These are phyloP conservation scores for Warburgia ugandensis DNA, from an alignment of 164 flowering plant genomes.

Conservation along the genomic window DNA sequence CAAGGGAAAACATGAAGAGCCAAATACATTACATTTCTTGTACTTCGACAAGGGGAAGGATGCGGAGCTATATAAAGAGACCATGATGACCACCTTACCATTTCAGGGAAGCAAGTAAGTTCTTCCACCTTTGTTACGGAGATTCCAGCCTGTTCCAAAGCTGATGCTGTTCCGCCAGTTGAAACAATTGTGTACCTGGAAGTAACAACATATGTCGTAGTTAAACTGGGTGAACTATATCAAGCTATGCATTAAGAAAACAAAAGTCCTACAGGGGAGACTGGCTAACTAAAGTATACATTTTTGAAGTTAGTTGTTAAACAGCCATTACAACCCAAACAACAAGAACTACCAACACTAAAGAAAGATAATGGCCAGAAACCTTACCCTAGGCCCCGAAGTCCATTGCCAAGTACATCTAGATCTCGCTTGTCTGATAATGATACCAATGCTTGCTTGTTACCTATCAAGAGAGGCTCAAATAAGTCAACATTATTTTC, in stretches of 20 bases:
- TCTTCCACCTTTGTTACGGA: slow-evolving; percentile 90
- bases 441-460: slow-evolving; percentile 76
- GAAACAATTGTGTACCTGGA: slow-evolving; percentile 83
- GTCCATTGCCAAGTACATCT: slow-evolving; percentile 66
- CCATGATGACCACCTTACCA: slow-evolving; percentile 41
- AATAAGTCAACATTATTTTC: not conserved
- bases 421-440: slow-evolving; percentile 81
- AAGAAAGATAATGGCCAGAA: not conserved
- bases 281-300: no score
- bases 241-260: no score
- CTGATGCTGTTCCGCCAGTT: slow-evolving; percentile 95
- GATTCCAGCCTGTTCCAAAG: slow-evolving; percentile 72
- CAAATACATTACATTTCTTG: not conserved
- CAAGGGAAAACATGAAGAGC: not conserved
- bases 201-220: not conserved
- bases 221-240: not conserved
- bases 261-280: no score
- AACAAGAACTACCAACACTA: not conserved
- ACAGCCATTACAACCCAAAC: no score
- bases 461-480: slow-evolving; percentile 29
- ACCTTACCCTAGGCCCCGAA: slow-evolving; percentile 68
- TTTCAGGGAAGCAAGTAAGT: slow-evolving; percentile 86
- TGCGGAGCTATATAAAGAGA: not conserved
- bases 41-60: not conserved
- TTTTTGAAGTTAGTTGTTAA: no score